Base-by-base conservation (phyloP, 2,329 filamentous ascomycete species). In the Lachnellula hyalina region DNA sequence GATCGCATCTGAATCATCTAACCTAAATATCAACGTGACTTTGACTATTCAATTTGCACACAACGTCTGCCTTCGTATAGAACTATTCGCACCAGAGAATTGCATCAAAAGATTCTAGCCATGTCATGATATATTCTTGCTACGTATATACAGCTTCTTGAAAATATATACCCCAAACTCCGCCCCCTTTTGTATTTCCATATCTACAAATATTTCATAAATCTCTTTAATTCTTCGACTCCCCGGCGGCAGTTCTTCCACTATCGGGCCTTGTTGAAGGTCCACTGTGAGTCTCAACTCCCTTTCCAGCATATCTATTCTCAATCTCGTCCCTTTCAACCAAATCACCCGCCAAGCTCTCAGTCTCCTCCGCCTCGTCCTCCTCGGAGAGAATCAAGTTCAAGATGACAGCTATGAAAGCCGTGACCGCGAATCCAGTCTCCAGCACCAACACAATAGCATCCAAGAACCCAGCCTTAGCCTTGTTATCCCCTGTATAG, bases 331-430 rank as follows among this genome's bases (percentile, higher is more conserved):
- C 52, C 15, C 55, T 52, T 12, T 56, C 42, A 25, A 15, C 55
- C 28, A 62, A 21, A 59, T 67, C 65, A 2, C 62, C 66, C 17
- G 57, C 63, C 36, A 68, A 53, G 51, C 58, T 62, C 57, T 68
- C 66, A 3, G 58, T 56, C 46, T 65, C 62, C 52, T 77, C 76
- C 44, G 89, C 86, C 63, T 90, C 89, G n/a, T 86, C 73, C 72
- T 96, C 90, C 65, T 89, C 85, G 0, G 85, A 82, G 15, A 96
- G 72, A 0, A 82, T 62, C 49, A 94, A 70, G 68, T 96, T 96
- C 49, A 96, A 75, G 21, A 89, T 70, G 67, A 94, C 77, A 49
- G 83, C 83, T 41, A 92, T 68, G 23, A 91, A 79, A 0, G 88
- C 91, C 0, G 88, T 86, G 19, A 96, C 77, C 0, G 86, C 85